Conservation (phyloP, 176 grass and related monocot species). For the Saccharum officinarum region DNA sequence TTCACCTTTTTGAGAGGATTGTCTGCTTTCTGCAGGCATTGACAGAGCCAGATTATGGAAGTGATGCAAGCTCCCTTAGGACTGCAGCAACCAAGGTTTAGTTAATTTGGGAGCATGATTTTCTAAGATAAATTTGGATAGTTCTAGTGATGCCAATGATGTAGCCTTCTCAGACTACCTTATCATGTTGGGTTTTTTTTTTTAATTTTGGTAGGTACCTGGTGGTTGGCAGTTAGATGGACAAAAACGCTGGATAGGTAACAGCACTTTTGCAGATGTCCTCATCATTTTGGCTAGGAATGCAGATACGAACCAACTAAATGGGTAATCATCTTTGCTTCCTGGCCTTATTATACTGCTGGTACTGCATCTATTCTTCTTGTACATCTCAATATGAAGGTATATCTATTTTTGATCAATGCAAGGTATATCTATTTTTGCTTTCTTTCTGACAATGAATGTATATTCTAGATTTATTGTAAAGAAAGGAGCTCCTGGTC, state of each 20-base stretch:
- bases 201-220: conserved; percentile 63
- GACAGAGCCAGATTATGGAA: conserved; percentile 91
- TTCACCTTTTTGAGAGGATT: not conserved
- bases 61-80: conserved; percentile 87
- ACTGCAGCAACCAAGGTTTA: conserved; percentile 80
- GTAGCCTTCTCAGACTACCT: not conserved
- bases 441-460: conserved; percentile 3
- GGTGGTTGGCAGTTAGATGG: conserved; percentile 91
- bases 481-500: conserved; percentile 77
- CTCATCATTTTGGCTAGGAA: conserved; percentile 85
- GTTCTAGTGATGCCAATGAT: not conserved
- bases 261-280: conserved; percentile 93
- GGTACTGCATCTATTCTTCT: not conserved
- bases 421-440: not conserved
- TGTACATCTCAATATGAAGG: not conserved
- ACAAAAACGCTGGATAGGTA: conserved; percentile 97
- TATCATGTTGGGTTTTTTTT: conserved; percentile 4
- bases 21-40: conserved; percentile 57
- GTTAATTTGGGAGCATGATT: conserved; percentile 4
- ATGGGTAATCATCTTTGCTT: conserved; percentile 59
- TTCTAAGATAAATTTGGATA: conserved; percentile 1
- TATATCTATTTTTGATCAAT: not conserved
- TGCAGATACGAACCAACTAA: conserved; percentile 83
- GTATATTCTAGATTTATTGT: conserved; percentile 82
- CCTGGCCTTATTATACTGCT: not conserved